A percentile compares a stretch with the other conserved stretches of the same genome.
Conservation (phyloP, 306 rosid species). For the Fragaria iinumae region DNA sequence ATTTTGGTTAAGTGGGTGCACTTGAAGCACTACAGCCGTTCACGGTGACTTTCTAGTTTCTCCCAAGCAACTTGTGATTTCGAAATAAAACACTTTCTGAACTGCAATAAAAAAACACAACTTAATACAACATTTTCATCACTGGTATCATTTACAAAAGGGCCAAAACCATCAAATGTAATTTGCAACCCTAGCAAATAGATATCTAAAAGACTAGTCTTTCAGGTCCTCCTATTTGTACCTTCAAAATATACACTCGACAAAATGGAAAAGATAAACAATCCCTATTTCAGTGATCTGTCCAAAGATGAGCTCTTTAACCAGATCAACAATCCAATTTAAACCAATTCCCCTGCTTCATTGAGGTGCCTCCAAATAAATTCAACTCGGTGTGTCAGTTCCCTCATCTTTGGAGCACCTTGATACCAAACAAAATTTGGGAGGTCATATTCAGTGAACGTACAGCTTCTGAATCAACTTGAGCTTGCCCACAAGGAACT, state of each 20-base stretch:
- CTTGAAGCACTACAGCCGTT: background rate
- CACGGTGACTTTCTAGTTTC: background rate
- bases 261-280: constrained; percentile 17
- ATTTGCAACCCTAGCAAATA: constrained; percentile 19
- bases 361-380: constrained; percentile 25
- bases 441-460: constrained; percentile 21
- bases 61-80: background rate
- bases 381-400: constrained; percentile 24
- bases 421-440: constrained; percentile 9
- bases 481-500: constrained; percentile 80
- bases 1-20: too few species aligned
- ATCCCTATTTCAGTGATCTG: constrained; percentile 7
- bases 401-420: constrained; percentile 24
- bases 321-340: constrained; percentile 9
- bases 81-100: background rate
- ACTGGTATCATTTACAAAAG: constrained; percentile 27
- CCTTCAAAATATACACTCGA: constrained; percentile 30
- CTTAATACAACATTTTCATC: background rate
- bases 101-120: background rate
- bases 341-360: constrained; percentile 12
- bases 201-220: too few species aligned
- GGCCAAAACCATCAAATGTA: constrained; percentile 22
- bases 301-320: background rate
- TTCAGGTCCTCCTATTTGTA: background rate
- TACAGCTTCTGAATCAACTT: constrained; percentile 31